Evolutionary conservation across 768 basidiomycete genomes (phyloP), one percentile per base, ranked within the genome.

Genomic region (Ramaria rubella): DNA sequence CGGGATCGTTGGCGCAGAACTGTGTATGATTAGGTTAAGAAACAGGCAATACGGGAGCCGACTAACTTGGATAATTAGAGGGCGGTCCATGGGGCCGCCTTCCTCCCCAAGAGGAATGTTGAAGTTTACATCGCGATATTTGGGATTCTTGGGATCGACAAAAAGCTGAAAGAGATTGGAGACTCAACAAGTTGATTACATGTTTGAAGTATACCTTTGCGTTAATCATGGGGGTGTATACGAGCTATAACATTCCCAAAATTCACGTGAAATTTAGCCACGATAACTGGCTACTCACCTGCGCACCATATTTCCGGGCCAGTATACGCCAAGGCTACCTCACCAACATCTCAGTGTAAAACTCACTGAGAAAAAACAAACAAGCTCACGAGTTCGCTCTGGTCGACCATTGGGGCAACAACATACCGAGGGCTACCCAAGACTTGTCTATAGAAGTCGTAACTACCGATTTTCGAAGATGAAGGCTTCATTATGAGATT

Each of bases 211-310:
- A 26, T 48, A 87, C 86, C 73, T 90, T 93, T 58, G 94, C 91
- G 60, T 95, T 91, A 64, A 99, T 96, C 96, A 99, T 99, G 17
- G 96, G 96, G 0, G 94, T 94, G 67, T 96, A 98, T n/a, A 82
- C 79, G 21, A 97, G 78, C 82, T 94, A 64, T 53, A 48, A 44
- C 17, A 5, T 63, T 66, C 44, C 61, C 66, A 31, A 58, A 49
- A 59, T 59, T 33, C 7, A 52, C 52, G 55, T 40, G 53, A 48
- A 26, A 31, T 12, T 36, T 8, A 21, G 55, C 34, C 33, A 54
- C 31, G 26, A 19, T 11, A 40, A 58, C 46, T 21, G 61, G 50
- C 40, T 12, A 66, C 75, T 62, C 55, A 88, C 89, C 70, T 92
- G 82, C 29, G 86, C 87, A 27, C 90, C 90, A 65, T 94, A 90